Evolutionary conservation across 208 protist species (phyloP).

Genomic region (Acanthamoeba castellanii): DNA sequence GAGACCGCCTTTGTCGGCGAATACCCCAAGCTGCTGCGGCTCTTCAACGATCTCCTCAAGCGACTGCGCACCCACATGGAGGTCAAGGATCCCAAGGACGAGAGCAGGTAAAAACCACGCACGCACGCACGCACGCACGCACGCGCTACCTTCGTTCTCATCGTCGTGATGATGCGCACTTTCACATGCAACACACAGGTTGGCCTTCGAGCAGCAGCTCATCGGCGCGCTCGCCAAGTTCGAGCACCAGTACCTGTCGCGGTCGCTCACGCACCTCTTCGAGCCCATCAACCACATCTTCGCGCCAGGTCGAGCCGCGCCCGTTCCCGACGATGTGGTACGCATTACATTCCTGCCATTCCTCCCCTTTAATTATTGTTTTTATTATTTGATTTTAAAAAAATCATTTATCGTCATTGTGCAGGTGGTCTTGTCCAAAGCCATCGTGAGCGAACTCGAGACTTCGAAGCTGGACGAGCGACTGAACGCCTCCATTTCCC

Average conservation of each 20-base stretch:
- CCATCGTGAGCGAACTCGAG: slow-evolving; percentile 28
- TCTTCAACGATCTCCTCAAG: slow-evolving; percentile 71
- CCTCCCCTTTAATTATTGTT: not conserved
- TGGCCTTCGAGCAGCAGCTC: slow-evolving; percentile 59
- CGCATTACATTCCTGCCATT: not conserved
- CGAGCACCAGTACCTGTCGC: slow-evolving; percentile 67
- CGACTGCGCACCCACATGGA: slow-evolving; percentile 69
- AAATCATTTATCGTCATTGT: not conserved
- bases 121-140: too few relatives aligned
- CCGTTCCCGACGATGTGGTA: slow-evolving; percentile 47
- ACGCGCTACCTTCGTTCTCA: too few relatives aligned
- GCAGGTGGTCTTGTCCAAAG: slow-evolving; percentile 24
- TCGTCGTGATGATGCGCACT: not conserved
- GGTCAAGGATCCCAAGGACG: slow-evolving; percentile 44
- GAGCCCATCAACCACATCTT: slow-evolving; percentile 67
- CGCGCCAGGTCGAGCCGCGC: not conserved
- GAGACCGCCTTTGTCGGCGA: slow-evolving; percentile 59
- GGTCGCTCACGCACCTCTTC: slow-evolving; percentile 56
- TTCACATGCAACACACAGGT: too few relatives aligned
- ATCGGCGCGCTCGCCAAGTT: slow-evolving; percentile 45
- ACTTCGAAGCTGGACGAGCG: slow-evolving; percentile 24
- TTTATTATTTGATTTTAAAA: not conserved
- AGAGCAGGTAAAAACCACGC: not conserved
- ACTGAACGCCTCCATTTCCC: slow-evolving; percentile 21
- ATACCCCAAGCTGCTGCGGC: slow-evolving; percentile 61